Base-by-base conservation (phyloP, 305 asterid species). In the Solanum hybrid region DNA sequence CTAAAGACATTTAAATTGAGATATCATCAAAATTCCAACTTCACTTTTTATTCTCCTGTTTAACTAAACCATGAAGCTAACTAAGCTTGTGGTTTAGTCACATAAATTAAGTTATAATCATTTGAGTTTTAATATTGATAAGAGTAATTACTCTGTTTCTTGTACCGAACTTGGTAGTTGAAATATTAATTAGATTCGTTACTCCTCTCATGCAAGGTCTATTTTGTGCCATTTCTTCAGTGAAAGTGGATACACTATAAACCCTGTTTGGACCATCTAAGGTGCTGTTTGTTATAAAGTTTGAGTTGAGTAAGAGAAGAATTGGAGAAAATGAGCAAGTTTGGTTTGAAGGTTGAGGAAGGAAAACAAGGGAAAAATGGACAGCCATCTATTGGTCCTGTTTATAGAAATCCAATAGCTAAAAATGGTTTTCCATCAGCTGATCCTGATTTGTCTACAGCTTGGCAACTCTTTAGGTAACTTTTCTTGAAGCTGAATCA, bases 401-500 rank as follows among this genome's bases (percentile, higher is more conserved):
- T 95, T 81, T 95, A 95, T 81, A 93, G 99, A 87, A 96, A 96
- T 91, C 95, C 87, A 75, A 84, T 96, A 22, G 88, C 99, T 1
- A 94, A 94, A 79, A 94, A 93, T 89, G 96, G 60, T 7, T 97
- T 92, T 72, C 98, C 99, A 1, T 89, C 97, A 5, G 46, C 89
- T 24, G 94, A 96, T 94, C 94, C 96, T 40, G 88, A 92, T 38
- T 89, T 93, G 31, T 90, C 94, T 81, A 97, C 99, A 38, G 90
- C 94, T 91, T 97, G 99, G 99, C 94, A 95, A 1, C 89, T 95
- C 88, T 95, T 96, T 92, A 93, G 97, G 99, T 95, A 86, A 91
- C 81, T 26, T 17, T 71, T 3, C 10, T 10, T 32, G 31, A 3
- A 40, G 16, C 17, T 38, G 32, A 31, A 31, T 31, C 32, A 31